These are phyloP conservation scores for Aspergillus pseudoglaucus DNA, from an alignment of 2,329 filamentous ascomycete genomes.

Conservation along the genomic window DNA sequence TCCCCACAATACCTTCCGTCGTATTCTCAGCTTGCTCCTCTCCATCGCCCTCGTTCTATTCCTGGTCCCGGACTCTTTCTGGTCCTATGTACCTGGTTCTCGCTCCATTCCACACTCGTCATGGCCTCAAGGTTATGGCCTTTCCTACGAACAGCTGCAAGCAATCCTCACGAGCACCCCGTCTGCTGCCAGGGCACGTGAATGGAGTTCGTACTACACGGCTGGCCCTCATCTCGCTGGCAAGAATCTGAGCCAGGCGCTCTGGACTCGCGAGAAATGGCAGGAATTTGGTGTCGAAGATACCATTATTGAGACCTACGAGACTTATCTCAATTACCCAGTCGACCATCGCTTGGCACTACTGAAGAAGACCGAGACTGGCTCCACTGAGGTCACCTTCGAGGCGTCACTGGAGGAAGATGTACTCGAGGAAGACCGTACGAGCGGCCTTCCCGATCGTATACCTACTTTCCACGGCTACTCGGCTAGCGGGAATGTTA, in stretches of 20 bases:
- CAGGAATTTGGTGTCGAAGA: slow-evolving; percentile 60
- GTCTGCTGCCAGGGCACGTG: slow-evolving; percentile 49
- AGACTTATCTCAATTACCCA: slow-evolving; percentile 73
- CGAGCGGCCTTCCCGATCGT: slow-evolving; percentile 62
- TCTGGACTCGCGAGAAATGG: slow-evolving; percentile 71
- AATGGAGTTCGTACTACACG: slow-evolving; percentile 76
- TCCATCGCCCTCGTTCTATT: slow-evolving; percentile 35
- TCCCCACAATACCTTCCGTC: slow-evolving; percentile 37
- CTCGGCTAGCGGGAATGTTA: slow-evolving; percentile 86
- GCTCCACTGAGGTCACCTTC: slow-evolving; percentile 55
- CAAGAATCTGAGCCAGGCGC: slow-evolving; percentile 68
- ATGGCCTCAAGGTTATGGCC: slow-evolving; percentile 40
- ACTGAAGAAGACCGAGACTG: slow-evolving; percentile 45
- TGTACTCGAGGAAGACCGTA: slow-evolving; percentile 73
- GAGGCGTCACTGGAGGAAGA: slow-evolving; percentile 80
- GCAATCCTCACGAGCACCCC: slow-evolving; percentile 50
- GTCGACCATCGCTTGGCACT: slow-evolving; percentile 63
- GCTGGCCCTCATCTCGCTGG: slow-evolving; percentile 69
- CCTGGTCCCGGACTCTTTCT: slow-evolving; percentile 32
- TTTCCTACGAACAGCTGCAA: slow-evolving; percentile 51
- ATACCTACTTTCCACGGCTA: slow-evolving; percentile 94
- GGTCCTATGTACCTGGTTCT: slow-evolving; percentile 36
- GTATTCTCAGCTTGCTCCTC: slow-evolving; percentile 33
- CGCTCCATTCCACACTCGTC: slow-evolving; percentile 29
- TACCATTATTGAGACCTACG: slow-evolving; percentile 59